Conservation (phyloP, 306 rosid genomes). For the Clitoria ternatea region DNA sequence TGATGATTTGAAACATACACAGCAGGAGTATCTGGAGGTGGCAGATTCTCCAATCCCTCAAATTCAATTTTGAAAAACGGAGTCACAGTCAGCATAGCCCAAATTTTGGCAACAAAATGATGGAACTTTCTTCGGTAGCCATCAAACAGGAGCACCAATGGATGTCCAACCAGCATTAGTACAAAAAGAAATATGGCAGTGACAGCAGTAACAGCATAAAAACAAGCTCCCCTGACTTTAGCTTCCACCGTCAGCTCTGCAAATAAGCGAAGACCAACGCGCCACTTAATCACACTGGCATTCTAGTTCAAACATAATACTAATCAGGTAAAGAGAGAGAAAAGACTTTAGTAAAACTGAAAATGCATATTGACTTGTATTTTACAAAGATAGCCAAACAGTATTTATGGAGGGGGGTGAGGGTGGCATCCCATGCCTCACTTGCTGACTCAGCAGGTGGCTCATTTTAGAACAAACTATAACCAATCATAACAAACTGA, state of each 20-base stretch:
- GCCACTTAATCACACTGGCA: neutral
- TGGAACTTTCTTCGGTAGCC: constrained; percentile 65
- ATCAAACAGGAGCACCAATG: constrained; percentile 61
- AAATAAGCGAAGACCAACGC: constrained; percentile 22
- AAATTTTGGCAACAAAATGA: constrained; percentile 65
- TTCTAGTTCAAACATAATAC: neutral
- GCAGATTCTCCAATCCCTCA: constrained; percentile 87
- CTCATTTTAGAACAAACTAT: no score
- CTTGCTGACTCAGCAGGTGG: no score
- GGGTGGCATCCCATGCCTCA: no score
- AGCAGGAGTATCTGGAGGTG: constrained; percentile 70
- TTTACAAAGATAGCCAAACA: no score
- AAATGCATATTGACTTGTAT: no score
- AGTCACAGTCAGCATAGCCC: constrained; percentile 63
- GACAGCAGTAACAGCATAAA: constrained; percentile 54
- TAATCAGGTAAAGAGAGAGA: no score
- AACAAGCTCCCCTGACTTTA: constrained; percentile 70
- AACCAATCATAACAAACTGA: no score
- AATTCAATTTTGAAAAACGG: constrained; percentile 67
- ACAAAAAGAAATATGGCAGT: constrained; percentile 62
- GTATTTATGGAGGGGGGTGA: no score
- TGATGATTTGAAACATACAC: constrained; percentile 96
- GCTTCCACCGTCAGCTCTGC: constrained; percentile 60
- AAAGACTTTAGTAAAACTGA: no score
- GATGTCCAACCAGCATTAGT: constrained; percentile 75